Evolutionary conservation across 1,284 basidiomycete genomes (phyloP), one percentile per base, ranked within the genome.

Genomic region (Sphagnurus paluster): DNA sequence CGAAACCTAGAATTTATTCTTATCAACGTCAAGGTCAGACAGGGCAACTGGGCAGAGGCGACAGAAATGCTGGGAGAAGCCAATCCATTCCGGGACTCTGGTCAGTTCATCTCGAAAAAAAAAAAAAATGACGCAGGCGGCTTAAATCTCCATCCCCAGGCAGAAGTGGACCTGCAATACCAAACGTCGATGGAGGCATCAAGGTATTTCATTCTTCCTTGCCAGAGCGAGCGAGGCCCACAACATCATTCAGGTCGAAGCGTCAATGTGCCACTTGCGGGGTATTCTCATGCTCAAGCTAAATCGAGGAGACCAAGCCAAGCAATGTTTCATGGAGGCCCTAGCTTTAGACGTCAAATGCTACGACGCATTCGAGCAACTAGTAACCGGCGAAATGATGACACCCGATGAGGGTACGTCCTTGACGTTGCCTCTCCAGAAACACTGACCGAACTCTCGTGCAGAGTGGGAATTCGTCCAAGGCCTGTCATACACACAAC

Each of bases 381-480:
- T 99, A 5, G 76, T 98, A 16, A 87, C 85, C 32, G 90, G 93
- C 2, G 90, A 95, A 62, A 94, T 97, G 91, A 90, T 98, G 87
- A 82, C 87, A 11, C 81, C 86, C 0, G 84, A 92, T 50, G 95
- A 98, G 80, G 93, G 93, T 92, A 46, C 38, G 72, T 62, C n/a
- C n/a, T n/a, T n/a, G n/a, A 16, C 6, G 8, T 19, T 24, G 11
- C 23, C 21, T 21, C n/a, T 39, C 24, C 32, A 16, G 17, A 19
- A 41, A 32, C 28, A 25, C 1, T 14, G 25, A 36, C 36, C 13
- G 19, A 35, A 32, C 28, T 5, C 21, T 20, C 5, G n/a, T 44
- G 23, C 59, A 96, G 95, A 98, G 68, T 99, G 97, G 97, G 87
- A 91, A 48, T 96, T 99, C 56, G 80, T 99, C 1, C 88, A 93